Evolutionary conservation across 2,329 filamentous ascomycete species (phyloP), one percentile per base, ranked within the genome.

Genomic region (Sporothrix phasma): DNA sequence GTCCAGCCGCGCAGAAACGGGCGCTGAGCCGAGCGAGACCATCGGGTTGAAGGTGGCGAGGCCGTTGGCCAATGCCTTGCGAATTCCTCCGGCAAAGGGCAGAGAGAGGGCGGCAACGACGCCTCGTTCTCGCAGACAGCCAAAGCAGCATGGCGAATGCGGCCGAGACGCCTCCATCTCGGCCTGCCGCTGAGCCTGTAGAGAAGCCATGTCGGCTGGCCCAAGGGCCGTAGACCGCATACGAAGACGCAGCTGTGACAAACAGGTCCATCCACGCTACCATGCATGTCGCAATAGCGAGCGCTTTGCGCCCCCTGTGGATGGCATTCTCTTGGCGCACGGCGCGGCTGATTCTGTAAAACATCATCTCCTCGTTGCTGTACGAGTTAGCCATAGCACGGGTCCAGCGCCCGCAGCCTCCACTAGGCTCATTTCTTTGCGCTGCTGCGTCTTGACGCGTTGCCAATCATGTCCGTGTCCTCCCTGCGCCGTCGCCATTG

Each of bases 301-400:
- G 69, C 0, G 80, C 82, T n/a, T 81, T 78, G 31, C 77, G 72
- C 17, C 74, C 70, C 26, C 76, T 76, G 64, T 72, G 75, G 56
- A 85, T 81, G 1, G 77, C 79, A 0, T 72, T 74, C 0, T 80
- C 82, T 56, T 82, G 77, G 1, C 80, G 88, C 60, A 97, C 92
- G 0, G 88, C 89, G 75, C 95, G 96, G 2, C 91, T 90, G 60
- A 99, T 91, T 3, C 92, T 87, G 74, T 96, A 95, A 71, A 97
- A 88, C 75, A 97, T 90, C 60, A 94, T 87, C 76, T 97, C 96
- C 73, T 99, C 94, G 0, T 88, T 74, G 66, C 77, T 77, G 67
- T 83, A 85, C 0, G 84, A 86, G 72, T 75, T 82, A 61, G 73
- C 76, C 84, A 88, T 66, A 79, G 73, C 67, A 62, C 69, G 69